Evolutionary conservation across 768 basidiomycete genomes (phyloP), one percentile per base, ranked within the genome.

Genomic region (Favolaschia claudopus): DNA sequence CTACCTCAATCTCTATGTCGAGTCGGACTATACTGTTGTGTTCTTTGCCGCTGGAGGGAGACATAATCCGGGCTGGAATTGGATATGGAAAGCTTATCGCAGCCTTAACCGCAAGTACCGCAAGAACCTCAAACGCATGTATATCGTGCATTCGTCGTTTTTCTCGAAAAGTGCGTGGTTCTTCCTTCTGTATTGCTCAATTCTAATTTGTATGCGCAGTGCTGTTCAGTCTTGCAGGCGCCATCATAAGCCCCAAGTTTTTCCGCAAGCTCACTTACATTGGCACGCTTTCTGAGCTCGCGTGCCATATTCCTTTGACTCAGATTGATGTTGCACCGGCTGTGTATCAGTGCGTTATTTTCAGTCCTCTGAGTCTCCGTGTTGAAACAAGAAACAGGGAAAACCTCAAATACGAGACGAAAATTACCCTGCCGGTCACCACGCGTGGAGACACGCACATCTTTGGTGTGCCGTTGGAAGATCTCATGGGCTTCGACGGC

Each of bases 81-180:
- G 93, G 93, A 83, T 95, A 10, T 95, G 93, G 93, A 93, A 91
- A 68, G 91, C 92, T 1, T 94, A 94, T 71, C 82, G 92, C 22
- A 89, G 89, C 67, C 76, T 91, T 40, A 92, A 82, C 69, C 80
- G 90, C 50, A 93, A 92, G 72, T 95, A 93, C 69, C 83, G 93
- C 50, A 95, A 95, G 78, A 93, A 95, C 68, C 73, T 95, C 56
- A 95, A 95, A 72, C 85, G 86, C 68, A 69, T 95, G 91, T 91
- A 89, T 72, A 90, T 95, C 58, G 89, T 95, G 4, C 93, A 95
- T 67, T 88, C 93, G 4, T 90, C 89, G 2, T 92, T 92, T 74
- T 95, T 93, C 74, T 88, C 93, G 5, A 95, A 93, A 74, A 93
- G 93, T 92, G 56, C 19, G 85, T 72, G 31, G 38, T 34, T 39